These are phyloP conservation scores for Ophiognomonia clavigignenti-juglandacearum DNA, from an alignment of 2,329 filamentous ascomycete genomes.

Conservation along the genomic window DNA sequence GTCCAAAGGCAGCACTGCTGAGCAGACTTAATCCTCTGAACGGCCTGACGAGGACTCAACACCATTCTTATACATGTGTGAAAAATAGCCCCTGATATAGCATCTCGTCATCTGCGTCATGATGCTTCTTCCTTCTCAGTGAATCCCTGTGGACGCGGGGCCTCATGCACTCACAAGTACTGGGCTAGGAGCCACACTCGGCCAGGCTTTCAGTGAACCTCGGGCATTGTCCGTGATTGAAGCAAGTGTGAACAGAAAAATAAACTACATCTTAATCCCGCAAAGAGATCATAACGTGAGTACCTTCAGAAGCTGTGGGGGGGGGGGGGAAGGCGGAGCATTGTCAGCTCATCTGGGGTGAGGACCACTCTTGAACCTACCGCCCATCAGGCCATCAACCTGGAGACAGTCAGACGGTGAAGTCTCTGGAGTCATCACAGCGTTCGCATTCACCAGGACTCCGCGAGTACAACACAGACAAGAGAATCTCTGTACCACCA, in stretches of 20 bases:
- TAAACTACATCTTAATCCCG: no score
- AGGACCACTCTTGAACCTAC: not conserved
- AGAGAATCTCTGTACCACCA: no score
- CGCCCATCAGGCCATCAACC: not conserved
- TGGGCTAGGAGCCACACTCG: no score
- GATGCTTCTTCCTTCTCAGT: not conserved
- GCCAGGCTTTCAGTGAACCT: no score
- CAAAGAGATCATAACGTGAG: not conserved
- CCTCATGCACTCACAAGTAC: no score
- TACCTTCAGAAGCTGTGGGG: not conserved
- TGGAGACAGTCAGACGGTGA: not conserved
- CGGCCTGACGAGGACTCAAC: not conserved
- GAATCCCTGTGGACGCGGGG: no score
- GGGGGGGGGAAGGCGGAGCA: not conserved
- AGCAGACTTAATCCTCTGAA: not conserved
- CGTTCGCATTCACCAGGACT: no score
- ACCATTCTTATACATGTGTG: not conserved
- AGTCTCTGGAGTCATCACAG: not conserved
- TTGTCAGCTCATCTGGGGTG: not conserved
- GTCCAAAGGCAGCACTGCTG: slow-evolving; percentile 10
- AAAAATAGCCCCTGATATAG: not conserved
- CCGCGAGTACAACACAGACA: no score
- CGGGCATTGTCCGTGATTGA: no score
- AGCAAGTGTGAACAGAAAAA: no score
- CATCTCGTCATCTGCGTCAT: not conserved